These are phyloP conservation scores for Pseudogymnoascus sp. DNA, from an alignment of 2,329 filamentous ascomycete species.

Conservation along the genomic window DNA sequence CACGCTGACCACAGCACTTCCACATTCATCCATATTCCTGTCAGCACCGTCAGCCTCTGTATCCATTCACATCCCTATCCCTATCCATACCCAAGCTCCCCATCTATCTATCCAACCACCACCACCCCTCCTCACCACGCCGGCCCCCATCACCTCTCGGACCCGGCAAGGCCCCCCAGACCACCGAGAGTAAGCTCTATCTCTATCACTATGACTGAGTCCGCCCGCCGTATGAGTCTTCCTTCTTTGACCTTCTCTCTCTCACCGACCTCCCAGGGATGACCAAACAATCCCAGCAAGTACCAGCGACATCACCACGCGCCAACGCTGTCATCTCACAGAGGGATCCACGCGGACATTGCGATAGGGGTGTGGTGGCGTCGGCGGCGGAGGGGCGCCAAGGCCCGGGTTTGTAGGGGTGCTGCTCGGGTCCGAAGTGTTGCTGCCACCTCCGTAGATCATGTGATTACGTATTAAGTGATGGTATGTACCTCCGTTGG, in stretches of 20 bases:
- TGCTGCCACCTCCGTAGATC: too few species aligned
- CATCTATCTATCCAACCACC: not conserved
- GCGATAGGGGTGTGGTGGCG: not conserved
- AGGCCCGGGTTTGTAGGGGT: not conserved
- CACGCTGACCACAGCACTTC: too few species aligned
- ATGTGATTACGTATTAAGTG: too few species aligned
- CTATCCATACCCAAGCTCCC: not conserved
- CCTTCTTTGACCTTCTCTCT: not conserved
- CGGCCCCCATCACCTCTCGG: not conserved
- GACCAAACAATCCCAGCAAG: not conserved
- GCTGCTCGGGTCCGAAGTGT: not conserved
- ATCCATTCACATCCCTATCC: not conserved
- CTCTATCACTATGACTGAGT: too few species aligned
- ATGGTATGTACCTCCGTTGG: too few species aligned
- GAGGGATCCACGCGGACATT: not conserved
- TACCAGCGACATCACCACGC: not conserved
- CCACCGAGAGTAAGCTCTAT: not conserved
- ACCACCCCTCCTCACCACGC: not conserved
- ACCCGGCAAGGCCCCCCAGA: not conserved
- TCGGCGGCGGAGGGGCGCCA: not conserved
- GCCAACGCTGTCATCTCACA: not conserved
- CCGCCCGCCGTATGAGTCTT: too few species aligned
- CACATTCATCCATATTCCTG: not conserved
- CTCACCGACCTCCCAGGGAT: too few species aligned
- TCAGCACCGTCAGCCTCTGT: not conserved